Percentiles rank a stretch among this genome's conserved stretches.
These are phyloP conservation scores for Boehmeria nivea DNA, from an alignment of 306 rosid genomes.

Conservation along the genomic window DNA sequence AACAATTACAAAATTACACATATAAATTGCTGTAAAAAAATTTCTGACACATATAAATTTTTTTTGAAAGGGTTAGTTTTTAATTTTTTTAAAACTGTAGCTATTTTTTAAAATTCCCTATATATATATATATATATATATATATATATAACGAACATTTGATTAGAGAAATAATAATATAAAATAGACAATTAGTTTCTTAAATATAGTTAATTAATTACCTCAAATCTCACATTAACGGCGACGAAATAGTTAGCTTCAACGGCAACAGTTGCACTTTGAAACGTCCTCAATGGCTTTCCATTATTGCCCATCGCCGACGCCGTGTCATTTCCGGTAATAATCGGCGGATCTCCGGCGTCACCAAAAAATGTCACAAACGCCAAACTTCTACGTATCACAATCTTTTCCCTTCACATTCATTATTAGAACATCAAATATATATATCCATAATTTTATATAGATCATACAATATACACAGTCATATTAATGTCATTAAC, in stretches of 20 bases:
- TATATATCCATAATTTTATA: too few relatives aligned
- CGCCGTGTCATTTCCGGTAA: conserved; percentile 66
- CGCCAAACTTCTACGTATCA: conserved; percentile 37
- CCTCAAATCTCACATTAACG: conserved; percentile 68
- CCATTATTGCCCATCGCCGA: conserved; percentile 34
- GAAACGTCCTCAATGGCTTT: conserved; percentile 40
- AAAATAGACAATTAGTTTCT: background rate
- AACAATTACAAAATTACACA: too few relatives aligned
- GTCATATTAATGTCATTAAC: too few relatives aligned
- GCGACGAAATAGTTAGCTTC: conserved; percentile 61
- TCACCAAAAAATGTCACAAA: conserved; percentile 57
- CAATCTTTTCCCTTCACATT: conserved; percentile 49
- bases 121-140: too few relatives aligned
- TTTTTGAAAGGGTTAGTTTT: too few relatives aligned
- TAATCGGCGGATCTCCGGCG: conserved; percentile 35
- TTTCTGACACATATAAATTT: too few relatives aligned
- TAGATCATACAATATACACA: too few relatives aligned
- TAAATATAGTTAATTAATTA: conserved; percentile 2
- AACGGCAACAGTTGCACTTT: conserved; percentile 62
- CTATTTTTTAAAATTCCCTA: too few relatives aligned
- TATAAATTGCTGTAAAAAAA: too few relatives aligned
- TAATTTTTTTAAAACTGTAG: too few relatives aligned
- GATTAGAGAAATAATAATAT: background rate
- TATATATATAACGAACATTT: too few relatives aligned
- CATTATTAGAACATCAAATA: too few relatives aligned